A percentile compares a stretch with the other conserved stretches of the same genome.
Conservation (phyloP, 768 basidiomycete genomes). For the Cystofilobasidium macerans region DNA sequence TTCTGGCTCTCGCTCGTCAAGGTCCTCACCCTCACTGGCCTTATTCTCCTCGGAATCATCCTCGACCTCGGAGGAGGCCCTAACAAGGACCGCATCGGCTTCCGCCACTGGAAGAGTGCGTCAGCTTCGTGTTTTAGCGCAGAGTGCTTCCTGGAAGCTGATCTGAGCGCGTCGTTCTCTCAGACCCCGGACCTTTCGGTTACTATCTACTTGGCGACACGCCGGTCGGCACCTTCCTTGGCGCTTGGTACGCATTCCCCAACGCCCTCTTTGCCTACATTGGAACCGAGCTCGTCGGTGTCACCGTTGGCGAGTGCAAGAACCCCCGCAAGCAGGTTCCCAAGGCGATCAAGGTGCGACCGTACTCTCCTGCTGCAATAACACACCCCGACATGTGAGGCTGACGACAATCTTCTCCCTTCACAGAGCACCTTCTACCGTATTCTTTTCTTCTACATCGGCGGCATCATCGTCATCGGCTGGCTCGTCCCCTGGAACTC, state of each 20-base stretch:
- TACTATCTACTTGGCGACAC: conserved; percentile 54
- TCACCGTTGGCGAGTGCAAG: conserved; percentile 46
- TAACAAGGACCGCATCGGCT: conserved; percentile 12
- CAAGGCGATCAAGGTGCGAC: conserved; percentile 50
- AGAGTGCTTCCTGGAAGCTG: neutral
- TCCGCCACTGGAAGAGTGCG: conserved; percentile 17
- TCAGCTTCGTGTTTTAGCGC: neutral
- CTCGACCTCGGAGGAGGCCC: conserved; percentile 50
- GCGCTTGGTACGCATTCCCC: conserved; percentile 51
- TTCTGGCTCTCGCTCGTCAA: conserved; percentile 43
- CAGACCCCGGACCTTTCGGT: conserved; percentile 71
- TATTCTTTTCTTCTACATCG: conserved; percentile 48
- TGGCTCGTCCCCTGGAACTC: conserved; percentile 42
- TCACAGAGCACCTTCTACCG: conserved; percentile 42
- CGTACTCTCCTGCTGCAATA: too few relatives aligned
- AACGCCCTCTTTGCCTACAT: conserved; percentile 25
- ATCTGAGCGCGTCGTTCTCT: neutral
- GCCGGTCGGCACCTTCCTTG: conserved; percentile 61
- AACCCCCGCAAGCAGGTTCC: conserved; percentile 63
- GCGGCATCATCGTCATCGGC: conserved; percentile 62
- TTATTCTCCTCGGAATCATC: conserved; percentile 44
- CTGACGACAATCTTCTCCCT: too few relatives aligned
- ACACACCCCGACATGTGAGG: too few relatives aligned
- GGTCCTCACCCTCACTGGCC: conserved; percentile 27
- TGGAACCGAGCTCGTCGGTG: conserved; percentile 12